Percentiles rank a stretch among this genome's conserved stretches.
phyloP scores from a whole-genome alignment of 2,329 filamentous ascomycete species.

The Purpureocillium lavendulum region DNA sequence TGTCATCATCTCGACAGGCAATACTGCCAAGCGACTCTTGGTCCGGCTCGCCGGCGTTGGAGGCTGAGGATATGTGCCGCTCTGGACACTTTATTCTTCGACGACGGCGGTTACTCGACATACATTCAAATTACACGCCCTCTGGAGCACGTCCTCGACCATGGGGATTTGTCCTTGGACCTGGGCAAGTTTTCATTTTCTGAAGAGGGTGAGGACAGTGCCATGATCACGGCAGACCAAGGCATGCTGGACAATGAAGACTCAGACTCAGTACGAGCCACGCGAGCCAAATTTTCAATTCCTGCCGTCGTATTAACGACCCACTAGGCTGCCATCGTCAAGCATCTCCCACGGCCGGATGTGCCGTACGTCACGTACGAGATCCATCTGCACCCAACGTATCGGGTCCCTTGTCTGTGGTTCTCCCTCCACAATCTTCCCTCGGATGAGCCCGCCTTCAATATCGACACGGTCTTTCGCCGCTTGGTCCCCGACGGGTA shows the following conservation, averaged over 20 bases:
- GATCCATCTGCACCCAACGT: slow-evolving; percentile 67
- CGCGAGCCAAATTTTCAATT: slow-evolving; percentile 4
- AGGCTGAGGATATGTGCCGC: slow-evolving; percentile 45
- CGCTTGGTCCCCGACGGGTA: slow-evolving; percentile 60
- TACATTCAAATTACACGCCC: slow-evolving; percentile 50
- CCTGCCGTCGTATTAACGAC: slow-evolving; percentile 11
- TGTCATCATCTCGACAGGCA: slow-evolving; percentile 54
- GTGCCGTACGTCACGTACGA: slow-evolving; percentile 57
- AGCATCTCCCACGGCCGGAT: slow-evolving; percentile 19
- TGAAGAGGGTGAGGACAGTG: slow-evolving; percentile 11
- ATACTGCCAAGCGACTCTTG: slow-evolving; percentile 51
- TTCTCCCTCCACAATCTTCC: slow-evolving; percentile 57
- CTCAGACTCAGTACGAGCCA: slow-evolving; percentile 36
- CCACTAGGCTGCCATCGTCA: slow-evolving; percentile 31
- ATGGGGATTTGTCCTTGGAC: slow-evolving; percentile 35
- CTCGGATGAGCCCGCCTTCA: slow-evolving; percentile 45
- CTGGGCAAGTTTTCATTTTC: slow-evolving; percentile 38
- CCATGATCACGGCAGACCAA: slow-evolving; percentile 24
- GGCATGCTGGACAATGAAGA: slow-evolving; percentile 44
- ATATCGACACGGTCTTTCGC: slow-evolving; percentile 62
- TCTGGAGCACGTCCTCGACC: slow-evolving; percentile 34
- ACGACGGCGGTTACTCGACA: slow-evolving; percentile 36
- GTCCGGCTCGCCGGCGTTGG: slow-evolving; percentile 44
- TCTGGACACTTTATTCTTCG: slow-evolving; percentile 34
- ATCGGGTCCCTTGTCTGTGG: slow-evolving; percentile 68